phyloP scores from a whole-genome alignment of 2,329 filamentous ascomycete species.

The Talaromyces sp. region DNA sequence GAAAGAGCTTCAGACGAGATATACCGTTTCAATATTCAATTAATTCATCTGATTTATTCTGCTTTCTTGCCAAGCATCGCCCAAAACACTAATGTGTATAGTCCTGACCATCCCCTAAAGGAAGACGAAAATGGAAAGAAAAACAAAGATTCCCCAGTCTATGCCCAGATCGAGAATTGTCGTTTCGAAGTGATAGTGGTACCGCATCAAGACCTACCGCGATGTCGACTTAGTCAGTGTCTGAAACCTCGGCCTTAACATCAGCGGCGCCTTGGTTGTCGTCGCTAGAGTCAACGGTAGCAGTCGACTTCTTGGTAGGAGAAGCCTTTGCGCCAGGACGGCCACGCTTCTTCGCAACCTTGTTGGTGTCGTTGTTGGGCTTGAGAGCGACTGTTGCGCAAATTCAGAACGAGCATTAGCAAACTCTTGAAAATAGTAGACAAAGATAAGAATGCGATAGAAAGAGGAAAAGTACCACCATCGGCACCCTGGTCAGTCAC shows the following conservation, averaged over 20 bases:
- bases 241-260: not conserved
- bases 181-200: not conserved
- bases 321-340: not conserved
- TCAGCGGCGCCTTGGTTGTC: not conserved
- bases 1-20: not conserved
- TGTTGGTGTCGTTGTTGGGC: not conserved
- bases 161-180: not conserved
- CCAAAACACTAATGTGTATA: not conserved
- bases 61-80: not conserved
- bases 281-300: not conserved
- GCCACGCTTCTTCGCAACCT: constrained; percentile 13
- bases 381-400: constrained; percentile 3
- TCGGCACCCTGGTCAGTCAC: not conserved
- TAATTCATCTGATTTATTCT: not conserved
- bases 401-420: not conserved
- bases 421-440: not conserved
- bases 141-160: not conserved
- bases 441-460: not conserved
- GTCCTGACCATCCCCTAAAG: not conserved
- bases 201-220: not conserved
- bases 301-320: not conserved
- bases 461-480: not conserved
- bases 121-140: not conserved
- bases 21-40: not conserved
- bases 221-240: not conserved